phyloP scores from a whole-genome alignment of 352 stramenopile genomes.

The Aphanomyces astaci region DNA sequence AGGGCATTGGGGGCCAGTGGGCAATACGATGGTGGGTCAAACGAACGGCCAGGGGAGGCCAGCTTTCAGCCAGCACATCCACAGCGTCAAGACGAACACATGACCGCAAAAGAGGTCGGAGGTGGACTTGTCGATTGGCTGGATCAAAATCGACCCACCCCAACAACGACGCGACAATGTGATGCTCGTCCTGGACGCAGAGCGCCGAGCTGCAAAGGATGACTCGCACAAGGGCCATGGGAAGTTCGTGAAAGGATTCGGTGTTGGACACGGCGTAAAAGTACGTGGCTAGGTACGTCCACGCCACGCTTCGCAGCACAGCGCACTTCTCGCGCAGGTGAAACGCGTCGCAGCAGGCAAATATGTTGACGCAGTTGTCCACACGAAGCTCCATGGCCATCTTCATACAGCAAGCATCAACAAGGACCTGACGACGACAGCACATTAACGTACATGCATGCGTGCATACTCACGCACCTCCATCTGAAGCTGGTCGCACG shows the following conservation, averaged over 20 bases:
- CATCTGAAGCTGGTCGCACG: constrained; percentile 64
- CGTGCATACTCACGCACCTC: neutral
- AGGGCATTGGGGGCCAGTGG: neutral
- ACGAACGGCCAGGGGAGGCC: neutral
- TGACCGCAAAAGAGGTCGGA: neutral
- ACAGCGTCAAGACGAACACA: neutral
- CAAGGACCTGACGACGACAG: constrained; percentile 30
- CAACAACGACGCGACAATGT: constrained; percentile 29
- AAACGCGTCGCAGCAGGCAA: constrained; percentile 50
- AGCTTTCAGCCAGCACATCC: neutral
- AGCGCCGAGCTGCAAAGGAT: constrained; percentile 38
- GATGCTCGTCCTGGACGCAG: constrained; percentile 26
- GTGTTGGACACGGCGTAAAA: constrained; percentile 47
- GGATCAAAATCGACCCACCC: constrained; percentile 47
- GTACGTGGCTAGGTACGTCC: constrained; percentile 57
- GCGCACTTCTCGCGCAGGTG: constrained; percentile 41
- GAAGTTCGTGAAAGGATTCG: constrained; percentile 50
- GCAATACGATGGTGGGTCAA: neutral
- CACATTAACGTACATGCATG: no score
- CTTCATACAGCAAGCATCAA: constrained; percentile 65
- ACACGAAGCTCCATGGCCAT: constrained; percentile 61
- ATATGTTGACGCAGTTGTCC: constrained; percentile 67
- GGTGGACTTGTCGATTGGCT: neutral
- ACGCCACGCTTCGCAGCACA: constrained; percentile 43
- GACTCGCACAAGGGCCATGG: constrained; percentile 34